Evolutionary conservation across 2,329 filamentous ascomycete genomes (phyloP).

Genomic region (Fusarium globosum): DNA sequence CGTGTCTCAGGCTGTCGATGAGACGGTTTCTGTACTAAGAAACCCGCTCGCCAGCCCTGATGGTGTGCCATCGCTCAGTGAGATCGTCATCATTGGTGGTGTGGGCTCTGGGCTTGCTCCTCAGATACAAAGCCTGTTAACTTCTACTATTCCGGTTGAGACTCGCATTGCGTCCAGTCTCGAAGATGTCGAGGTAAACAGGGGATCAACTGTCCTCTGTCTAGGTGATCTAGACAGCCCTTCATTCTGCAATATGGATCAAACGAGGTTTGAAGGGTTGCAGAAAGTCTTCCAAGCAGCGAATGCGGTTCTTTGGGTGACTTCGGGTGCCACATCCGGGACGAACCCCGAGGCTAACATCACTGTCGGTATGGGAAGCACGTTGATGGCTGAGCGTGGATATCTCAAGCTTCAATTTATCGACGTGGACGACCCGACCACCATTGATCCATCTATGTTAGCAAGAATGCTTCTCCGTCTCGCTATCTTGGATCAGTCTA

Average conservation of each 20-base stretch:
- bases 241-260: not conserved
- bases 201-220: not conserved
- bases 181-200: not conserved
- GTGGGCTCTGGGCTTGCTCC: not conserved
- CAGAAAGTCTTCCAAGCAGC: not conserved
- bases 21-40: not conserved
- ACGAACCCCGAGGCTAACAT: not conserved
- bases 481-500: not conserved
- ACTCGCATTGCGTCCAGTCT: not conserved
- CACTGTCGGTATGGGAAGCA: not conserved
- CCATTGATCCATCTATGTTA: not conserved
- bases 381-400: not conserved
- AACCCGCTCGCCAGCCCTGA: not conserved
- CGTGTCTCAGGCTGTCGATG: not conserved
- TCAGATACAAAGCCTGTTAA: not conserved
- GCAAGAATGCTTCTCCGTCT: not conserved
- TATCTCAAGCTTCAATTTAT: not conserved
- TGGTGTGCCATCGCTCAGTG: not conserved
- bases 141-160: not conserved
- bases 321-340: not conserved
- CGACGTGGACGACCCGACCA: not conserved
- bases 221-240: not conserved
- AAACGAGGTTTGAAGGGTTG: not conserved
- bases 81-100: not conserved
- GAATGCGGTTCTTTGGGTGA: not conserved